These are phyloP conservation scores for Salvia sclarea DNA, from an alignment of 305 asterid species.

Conservation along the genomic window DNA sequence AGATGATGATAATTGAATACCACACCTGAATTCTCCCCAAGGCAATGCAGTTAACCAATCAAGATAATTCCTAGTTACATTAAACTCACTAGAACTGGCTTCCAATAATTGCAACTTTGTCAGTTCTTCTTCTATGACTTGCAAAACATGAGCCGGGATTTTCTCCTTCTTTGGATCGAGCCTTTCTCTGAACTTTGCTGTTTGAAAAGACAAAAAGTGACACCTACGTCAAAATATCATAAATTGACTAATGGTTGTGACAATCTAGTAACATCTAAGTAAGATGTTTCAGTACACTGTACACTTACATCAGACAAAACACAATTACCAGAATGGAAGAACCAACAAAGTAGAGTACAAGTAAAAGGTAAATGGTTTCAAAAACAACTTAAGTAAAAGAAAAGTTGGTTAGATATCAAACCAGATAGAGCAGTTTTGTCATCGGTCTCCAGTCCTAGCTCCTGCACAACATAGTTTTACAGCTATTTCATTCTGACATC, in stretches of 20 bases:
- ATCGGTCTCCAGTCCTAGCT: slow-evolving; percentile 95
- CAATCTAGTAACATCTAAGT: slow-evolving; percentile 14
- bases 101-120: slow-evolving; percentile 85
- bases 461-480: slow-evolving; percentile 52
- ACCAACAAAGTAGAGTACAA: slow-evolving; percentile 2
- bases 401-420: slow-evolving; percentile 39
- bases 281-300: neutral
- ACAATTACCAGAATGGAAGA: slow-evolving; percentile 25
- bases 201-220: slow-evolving; percentile 25
- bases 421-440: slow-evolving; percentile 98
- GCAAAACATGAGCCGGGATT: slow-evolving; percentile 92
- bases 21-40: slow-evolving; percentile 97
- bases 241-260: neutral
- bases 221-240: slow-evolving; percentile 5
- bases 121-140: slow-evolving; percentile 97
- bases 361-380: slow-evolving; percentile 5
- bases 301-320: slow-evolving; percentile 1
- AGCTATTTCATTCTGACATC: slow-evolving; percentile 22
- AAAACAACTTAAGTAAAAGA: slow-evolving; percentile 3
- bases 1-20: slow-evolving; percentile 24
- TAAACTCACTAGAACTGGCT: slow-evolving; percentile 99
- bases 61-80: slow-evolving; percentile 94
- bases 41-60: slow-evolving; percentile 99
- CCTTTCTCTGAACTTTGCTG: slow-evolving; percentile 94
- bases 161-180: slow-evolving; percentile 89